Base-by-base conservation (phyloP, 2,329 filamentous ascomycete genomes). In the Fusarium denticulatum region DNA sequence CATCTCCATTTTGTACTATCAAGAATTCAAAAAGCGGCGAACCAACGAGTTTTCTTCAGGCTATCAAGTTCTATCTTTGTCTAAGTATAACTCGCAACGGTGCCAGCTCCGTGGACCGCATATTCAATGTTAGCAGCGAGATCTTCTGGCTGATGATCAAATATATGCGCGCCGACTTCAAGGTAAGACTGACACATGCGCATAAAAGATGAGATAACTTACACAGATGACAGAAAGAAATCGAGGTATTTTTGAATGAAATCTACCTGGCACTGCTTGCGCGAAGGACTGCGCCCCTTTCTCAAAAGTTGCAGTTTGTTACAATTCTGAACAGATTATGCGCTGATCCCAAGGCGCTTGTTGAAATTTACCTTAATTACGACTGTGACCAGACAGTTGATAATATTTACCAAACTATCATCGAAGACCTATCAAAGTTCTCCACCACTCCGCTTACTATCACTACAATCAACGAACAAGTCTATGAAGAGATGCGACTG, bases 131-230 rank as follows among this genome's bases (percentile, higher is more conserved):
- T 46, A 96, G 94, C 81, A 95, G 94, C 78, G 96, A 99, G 81
- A 97, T 98, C 36, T 99, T 99, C 81, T 99, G 95, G 95, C 87
- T 98, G 65, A 97, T 98, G 92, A 85, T 98, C 47, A 97, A 97
- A 81, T 93, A 94, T 77, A 93, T 99, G 90, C 91, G 97, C 69
- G 93, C 96, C 6, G 93, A 95, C 71, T 93, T 99, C 83, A 99
- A 99, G 91, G 92, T 93, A 79, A 68, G 87, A 60, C 34, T 13
- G 14, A 14, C 18, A 28, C 5, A 49, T 26, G 5, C 16, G 16
- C 22, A 32, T n/a, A 36, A 22, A 43, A 12, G 39, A 9, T 18
- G 9, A 42, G n/a, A 39, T 32, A 24, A 61, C 80, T 85, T 68
- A 83, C 75, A 36, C 11, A 10, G 7, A 57, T 45, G 60, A 66